A percentile compares a stretch with the other conserved stretches of the same genome.
Conservation (phyloP, 176 grass and related monocot genomes). For the Dendrocalamus sinicus region DNA sequence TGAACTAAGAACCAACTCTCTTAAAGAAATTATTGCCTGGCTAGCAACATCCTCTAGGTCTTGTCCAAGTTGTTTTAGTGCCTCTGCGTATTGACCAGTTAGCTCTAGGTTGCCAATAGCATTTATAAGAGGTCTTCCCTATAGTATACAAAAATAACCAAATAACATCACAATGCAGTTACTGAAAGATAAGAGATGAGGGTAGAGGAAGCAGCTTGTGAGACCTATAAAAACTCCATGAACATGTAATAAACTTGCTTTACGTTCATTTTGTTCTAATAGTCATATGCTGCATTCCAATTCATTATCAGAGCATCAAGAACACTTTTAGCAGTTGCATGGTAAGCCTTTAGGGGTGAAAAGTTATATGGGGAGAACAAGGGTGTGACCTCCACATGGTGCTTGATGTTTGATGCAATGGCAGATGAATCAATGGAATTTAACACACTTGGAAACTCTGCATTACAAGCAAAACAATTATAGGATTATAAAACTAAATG, state of each 20-base stretch:
- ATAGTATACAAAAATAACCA: constrained; percentile 36
- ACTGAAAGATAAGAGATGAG: constrained; percentile 37
- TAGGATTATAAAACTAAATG: constrained; percentile 24
- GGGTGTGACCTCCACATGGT: constrained; percentile 87
- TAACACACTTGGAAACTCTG: constrained; percentile 61
- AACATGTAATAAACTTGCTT: constrained; percentile 97
- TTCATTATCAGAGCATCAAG: constrained; percentile 85
- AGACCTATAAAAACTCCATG: constrained; percentile 98
- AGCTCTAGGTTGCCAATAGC: constrained; percentile 95
- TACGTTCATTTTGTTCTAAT: constrained; percentile 77
- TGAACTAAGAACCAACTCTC: constrained; percentile 7
- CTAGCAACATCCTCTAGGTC: constrained; percentile 81
- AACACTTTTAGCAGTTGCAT: constrained; percentile 94
- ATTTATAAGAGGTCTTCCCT: constrained; percentile 95
- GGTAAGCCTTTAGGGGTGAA: constrained; percentile 75
- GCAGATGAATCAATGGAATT: constrained; percentile 57
- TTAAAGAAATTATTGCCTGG: constrained; percentile 60
- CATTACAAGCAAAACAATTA: constrained; percentile 37
- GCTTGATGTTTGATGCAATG: constrained; percentile 89
- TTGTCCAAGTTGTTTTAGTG: constrained; percentile 87
- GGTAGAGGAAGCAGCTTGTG: constrained; percentile 17
- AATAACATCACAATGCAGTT: constrained; percentile 32
- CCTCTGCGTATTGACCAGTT: constrained; percentile 86
- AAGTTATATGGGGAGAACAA: constrained; percentile 81
- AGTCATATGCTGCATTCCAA: constrained; percentile 94